Conservation (phyloP, 2,329 filamentous ascomycete genomes). For the Neopestalotiopsis sp. region DNA sequence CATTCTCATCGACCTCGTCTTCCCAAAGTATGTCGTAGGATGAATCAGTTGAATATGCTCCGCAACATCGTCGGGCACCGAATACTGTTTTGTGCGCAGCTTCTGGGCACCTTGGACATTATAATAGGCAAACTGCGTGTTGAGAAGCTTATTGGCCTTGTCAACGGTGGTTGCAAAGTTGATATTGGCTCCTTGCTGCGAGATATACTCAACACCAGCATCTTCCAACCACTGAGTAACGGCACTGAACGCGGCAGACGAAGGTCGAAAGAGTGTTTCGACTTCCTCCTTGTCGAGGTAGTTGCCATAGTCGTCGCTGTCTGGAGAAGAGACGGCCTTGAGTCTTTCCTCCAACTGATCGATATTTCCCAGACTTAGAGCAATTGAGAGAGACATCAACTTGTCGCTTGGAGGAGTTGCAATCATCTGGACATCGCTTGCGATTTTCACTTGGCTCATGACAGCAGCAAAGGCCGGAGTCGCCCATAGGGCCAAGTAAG, state of each 20-base stretch:
- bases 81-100: conserved; percentile 29
- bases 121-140: conserved; percentile 35
- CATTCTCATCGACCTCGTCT: conserved; percentile 22
- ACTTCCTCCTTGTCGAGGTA: conserved; percentile 29
- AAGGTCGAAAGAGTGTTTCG: conserved; percentile 29
- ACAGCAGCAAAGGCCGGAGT: conserved; percentile 20
- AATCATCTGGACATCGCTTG: conserved; percentile 17
- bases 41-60: conserved; percentile 44
- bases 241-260: conserved; percentile 23
- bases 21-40: conserved; percentile 50
- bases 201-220: conserved; percentile 26
- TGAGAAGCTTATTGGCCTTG: conserved; percentile 35
- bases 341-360: conserved; percentile 28
- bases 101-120: conserved; percentile 40
- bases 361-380: conserved; percentile 32
- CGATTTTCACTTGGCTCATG: conserved; percentile 22
- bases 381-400: conserved; percentile 31
- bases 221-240: conserved; percentile 31
- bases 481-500: conserved; percentile 16
- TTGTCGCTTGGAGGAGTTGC: conserved; percentile 18
- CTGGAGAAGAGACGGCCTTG: conserved; percentile 30
- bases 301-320: conserved; percentile 30
- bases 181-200: conserved; percentile 28
- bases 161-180: conserved; percentile 33
- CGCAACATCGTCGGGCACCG: conserved; percentile 36